Evolutionary conservation across 2,329 filamentous ascomycete genomes (phyloP).

Genomic region (Clonostachys byssicola): DNA sequence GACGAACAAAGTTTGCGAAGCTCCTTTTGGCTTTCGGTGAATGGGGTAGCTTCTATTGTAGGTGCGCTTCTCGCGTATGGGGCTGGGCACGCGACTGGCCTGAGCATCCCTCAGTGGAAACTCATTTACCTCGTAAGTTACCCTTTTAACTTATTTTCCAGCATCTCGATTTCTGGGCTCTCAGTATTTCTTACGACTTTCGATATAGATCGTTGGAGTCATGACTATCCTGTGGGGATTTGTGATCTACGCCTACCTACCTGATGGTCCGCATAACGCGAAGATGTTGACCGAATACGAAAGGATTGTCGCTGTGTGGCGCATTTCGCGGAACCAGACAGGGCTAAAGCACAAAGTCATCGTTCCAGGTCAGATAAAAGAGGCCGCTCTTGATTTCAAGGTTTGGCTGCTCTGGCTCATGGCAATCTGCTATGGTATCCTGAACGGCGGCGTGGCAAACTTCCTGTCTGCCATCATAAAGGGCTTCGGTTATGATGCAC

Average conservation of each 20-base stretch:
- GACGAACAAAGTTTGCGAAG: constrained; percentile 58
- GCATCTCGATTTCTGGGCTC: too few relatives aligned
- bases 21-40: constrained; percentile 55
- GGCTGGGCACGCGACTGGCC: too few relatives aligned
- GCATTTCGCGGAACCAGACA: constrained; percentile 3
- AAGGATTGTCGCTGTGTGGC: not conserved
- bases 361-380: constrained; percentile 3
- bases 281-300: too few relatives aligned
- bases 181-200: too few relatives aligned
- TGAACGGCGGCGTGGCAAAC: constrained; percentile 4
- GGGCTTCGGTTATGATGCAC: constrained; percentile 3
- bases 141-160: too few relatives aligned
- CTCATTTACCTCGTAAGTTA: too few relatives aligned
- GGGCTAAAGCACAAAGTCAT: constrained; percentile 2
- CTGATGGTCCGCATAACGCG: too few relatives aligned
- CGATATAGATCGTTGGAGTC: too few relatives aligned
- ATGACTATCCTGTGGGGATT: too few relatives aligned
- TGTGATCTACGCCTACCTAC: too few relatives aligned
- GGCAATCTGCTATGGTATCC: constrained; percentile 3
- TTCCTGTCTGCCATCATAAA: constrained; percentile 4
- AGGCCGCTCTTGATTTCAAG: constrained; percentile 1
- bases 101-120: too few relatives aligned
- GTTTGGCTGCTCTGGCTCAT: constrained; percentile 3
- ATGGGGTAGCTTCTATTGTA: constrained; percentile 54
- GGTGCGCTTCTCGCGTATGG: constrained; percentile 35